A percentile compares a stretch with the other conserved stretches of the same genome.
Evolutionary conservation across 768 basidiomycete genomes (phyloP).

Genomic region (Filobasidium wieringae): DNA sequence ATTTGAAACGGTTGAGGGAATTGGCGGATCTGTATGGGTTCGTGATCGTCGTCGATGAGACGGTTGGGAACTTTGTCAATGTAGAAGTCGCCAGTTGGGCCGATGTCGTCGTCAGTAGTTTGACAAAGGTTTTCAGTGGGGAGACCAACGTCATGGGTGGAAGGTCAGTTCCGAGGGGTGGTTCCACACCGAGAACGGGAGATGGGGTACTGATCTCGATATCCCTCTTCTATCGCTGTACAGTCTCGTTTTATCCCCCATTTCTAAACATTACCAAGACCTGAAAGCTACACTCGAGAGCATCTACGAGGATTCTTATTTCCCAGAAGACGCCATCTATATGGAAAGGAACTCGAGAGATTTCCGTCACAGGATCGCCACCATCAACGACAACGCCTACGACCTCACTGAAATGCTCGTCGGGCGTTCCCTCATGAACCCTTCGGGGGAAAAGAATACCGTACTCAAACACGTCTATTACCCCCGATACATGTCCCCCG

Average conservation of each 20-base stretch:
- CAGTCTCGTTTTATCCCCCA: constrained; percentile 80
- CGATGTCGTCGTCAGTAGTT: constrained; percentile 80
- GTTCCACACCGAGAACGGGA: background rate
- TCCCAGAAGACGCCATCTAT: constrained; percentile 80
- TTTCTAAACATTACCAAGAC: constrained; percentile 52
- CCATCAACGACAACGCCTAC: constrained; percentile 72
- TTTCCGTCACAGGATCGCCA: constrained; percentile 60
- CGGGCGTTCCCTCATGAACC: constrained; percentile 41
- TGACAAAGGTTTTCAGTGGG: constrained; percentile 91
- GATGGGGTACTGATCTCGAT: background rate
- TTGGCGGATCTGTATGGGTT: constrained; percentile 84
- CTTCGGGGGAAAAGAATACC: constrained; percentile 24
- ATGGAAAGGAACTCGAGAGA: constrained; percentile 98
- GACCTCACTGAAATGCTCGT: constrained; percentile 67
- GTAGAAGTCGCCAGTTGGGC: constrained; percentile 76
- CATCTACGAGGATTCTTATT: constrained; percentile 74
- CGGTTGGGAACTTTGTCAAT: constrained; percentile 86
- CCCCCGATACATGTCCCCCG: constrained; percentile 64
- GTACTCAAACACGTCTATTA: constrained; percentile 78
- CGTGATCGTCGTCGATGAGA: constrained; percentile 82
- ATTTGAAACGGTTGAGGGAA: constrained; percentile 58
- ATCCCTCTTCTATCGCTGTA: background rate
- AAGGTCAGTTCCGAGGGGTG: constrained; percentile 63
- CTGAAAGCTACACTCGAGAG: constrained; percentile 53
- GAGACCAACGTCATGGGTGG: constrained; percentile 95